Evolutionary conservation across 805 yeast genomes (phyloP).

Genomic region (Isabelozyma rhagii): DNA sequence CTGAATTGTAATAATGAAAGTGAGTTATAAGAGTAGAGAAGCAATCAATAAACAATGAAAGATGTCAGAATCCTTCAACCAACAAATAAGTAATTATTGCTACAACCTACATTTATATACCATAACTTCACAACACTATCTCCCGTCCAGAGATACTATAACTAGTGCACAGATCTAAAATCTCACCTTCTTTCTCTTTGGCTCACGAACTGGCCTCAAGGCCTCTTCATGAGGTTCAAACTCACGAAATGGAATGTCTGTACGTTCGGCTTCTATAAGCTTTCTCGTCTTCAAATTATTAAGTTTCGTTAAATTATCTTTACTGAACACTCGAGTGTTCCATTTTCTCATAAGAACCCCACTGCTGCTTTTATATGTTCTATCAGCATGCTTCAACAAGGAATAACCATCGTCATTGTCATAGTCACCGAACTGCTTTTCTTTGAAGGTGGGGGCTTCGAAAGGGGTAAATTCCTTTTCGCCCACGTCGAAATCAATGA

Average conservation of each 20-base stretch:
- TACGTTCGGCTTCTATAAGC: not conserved
- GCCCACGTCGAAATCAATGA: conserved; percentile 30
- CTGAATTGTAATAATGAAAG: no score
- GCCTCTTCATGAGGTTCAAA: not conserved
- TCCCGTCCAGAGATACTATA: not conserved
- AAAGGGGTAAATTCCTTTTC: conserved; percentile 38
- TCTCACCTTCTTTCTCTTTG: conserved; percentile 10
- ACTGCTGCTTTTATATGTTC: not conserved
- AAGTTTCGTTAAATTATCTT: not conserved
- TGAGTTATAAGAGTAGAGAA: no score
- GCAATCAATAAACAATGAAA: no score
- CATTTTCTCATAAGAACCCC: not conserved
- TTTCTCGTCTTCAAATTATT: not conserved
- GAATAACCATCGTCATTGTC: not conserved
- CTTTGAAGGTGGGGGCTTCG: conserved; percentile 16
- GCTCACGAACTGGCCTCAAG: not conserved
- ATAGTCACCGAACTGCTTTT: not conserved
- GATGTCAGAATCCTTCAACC: no score
- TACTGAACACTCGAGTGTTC: not conserved
- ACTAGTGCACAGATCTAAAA: conserved; percentile 4
- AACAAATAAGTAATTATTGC: no score
- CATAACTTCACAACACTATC: not conserved
- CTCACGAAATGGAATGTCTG: not conserved
- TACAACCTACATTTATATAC: not conserved
- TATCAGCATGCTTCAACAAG: not conserved